Evolutionary conservation across 2,329 filamentous ascomycete species (phyloP), one percentile per base, ranked within the genome.

Genomic region (Talaromyces sp.): DNA sequence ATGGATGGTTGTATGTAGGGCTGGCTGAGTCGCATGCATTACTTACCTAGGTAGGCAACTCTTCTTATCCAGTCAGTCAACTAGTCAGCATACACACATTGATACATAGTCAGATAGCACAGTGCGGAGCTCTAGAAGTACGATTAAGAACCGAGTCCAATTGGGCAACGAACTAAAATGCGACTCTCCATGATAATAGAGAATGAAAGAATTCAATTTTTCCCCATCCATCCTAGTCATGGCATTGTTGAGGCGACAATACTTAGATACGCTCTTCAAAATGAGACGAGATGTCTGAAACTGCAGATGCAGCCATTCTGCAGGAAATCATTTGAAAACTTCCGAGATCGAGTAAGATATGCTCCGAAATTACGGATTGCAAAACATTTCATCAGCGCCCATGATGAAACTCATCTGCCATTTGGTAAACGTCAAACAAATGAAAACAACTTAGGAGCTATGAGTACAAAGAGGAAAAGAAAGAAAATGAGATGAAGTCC

Each of bases 1-100:
- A 41, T 41, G 10, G 14, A 16, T 31, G 10, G 49, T n/a, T n/a
- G 14, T 24, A 14, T 22, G 49, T 22, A 54, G 19, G 33, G 52
- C 52, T 22, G 50, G 50, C 16, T 37, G 50, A 10, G 22, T 35
- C 27, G 31, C 31, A 54, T 54, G 27, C 50, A 37, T 54, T 56
- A 56, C 52, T 39, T 56, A 24, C 52, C 52, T 56, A 56, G n/a
- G n/a, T 56, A 56, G 52, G 52, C 31, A 56, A 56, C 19, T 54
- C 22, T n/a, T 54, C 50, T 54, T 54, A 7, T 7, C 50, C 22
- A 54, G 50, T 54, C 31, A 35, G 10, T 22, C 31, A 37, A 54
- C 31, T 37, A 52, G 49, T n/a, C 50, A 37, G 14, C 16, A 16
- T 16, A 31, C 16, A 52, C n/a, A 31, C 24, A 52, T 52, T 8